Evolutionary conservation across 768 basidiomycete species (phyloP).

Genomic region (Kwoniella europaea): DNA sequence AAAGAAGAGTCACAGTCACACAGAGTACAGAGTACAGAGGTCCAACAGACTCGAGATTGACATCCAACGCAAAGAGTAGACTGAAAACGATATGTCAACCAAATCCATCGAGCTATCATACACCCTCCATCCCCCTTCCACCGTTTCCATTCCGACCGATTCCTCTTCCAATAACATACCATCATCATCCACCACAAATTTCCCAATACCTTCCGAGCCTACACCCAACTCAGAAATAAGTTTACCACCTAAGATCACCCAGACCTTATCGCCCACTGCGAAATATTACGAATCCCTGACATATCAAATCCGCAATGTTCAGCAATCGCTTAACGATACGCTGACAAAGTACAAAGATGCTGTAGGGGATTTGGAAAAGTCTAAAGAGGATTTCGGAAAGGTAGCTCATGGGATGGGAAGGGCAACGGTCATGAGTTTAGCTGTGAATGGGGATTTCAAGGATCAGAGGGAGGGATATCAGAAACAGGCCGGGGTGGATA

Average conservation of each 20-base stretch:
- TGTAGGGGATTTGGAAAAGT: slow-evolving; percentile 44
- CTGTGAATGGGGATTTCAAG: slow-evolving; percentile 22
- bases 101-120: slow-evolving; percentile 18
- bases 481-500: background rate
- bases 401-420: slow-evolving; percentile 41
- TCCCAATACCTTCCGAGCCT: background rate
- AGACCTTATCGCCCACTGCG: background rate
- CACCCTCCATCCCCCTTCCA: slow-evolving; percentile 16
- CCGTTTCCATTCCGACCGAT: background rate
- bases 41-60: too few relatives aligned
- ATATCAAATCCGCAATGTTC: slow-evolving; percentile 23
- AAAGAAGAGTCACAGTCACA: too few relatives aligned
- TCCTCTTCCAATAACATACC: slow-evolving; percentile 12
- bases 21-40: too few relatives aligned
- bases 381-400: slow-evolving; percentile 43
- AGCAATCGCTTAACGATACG: slow-evolving; percentile 37
- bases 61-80: background rate
- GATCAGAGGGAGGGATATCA: slow-evolving; percentile 1
- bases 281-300: slow-evolving; percentile 30
- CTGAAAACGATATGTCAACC: background rate
- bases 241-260: slow-evolving; percentile 1
- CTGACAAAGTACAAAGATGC: slow-evolving; percentile 51
- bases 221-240: background rate
- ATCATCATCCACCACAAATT: background rate
- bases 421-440: slow-evolving; percentile 40